Evolutionary conservation across 495 filamentous ascomycete species (phyloP).

Genomic region (Daldinia concentrica): DNA sequence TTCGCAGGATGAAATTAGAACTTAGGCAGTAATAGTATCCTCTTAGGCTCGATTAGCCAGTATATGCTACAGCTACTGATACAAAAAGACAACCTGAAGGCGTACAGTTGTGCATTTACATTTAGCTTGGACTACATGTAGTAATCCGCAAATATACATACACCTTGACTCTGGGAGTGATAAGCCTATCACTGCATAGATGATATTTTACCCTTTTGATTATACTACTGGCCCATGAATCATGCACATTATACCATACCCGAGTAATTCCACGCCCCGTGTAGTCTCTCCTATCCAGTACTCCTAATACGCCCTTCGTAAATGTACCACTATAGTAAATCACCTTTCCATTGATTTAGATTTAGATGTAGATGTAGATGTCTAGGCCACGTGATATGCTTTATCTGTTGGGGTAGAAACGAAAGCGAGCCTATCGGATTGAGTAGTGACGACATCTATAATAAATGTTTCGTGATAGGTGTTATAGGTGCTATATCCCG

Average conservation of each 20-base stretch:
- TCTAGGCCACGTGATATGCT: slow-evolving; percentile 13
- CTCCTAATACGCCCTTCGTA: not conserved
- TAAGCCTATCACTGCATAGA: not conserved
- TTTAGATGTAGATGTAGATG: slow-evolving; percentile 1
- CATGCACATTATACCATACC: not conserved
- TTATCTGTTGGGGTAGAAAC: slow-evolving; percentile 20
- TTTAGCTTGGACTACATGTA: not conserved
- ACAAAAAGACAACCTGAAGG: not conserved
- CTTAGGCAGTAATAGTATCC: slow-evolving; percentile 3
- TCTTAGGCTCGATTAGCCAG: not conserved
- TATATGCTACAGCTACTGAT: not conserved
- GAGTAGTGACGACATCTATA: not conserved
- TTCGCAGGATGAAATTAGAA: not conserved
- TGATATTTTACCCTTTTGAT: not conserved
- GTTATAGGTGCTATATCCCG: not conserved
- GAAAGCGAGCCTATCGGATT: slow-evolving; percentile 11
- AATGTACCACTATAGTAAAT: not conserved
- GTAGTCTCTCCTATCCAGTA: not conserved
- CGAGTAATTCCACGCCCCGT: not conserved
- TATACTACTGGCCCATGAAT: slow-evolving; percentile 9
- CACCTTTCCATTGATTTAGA: not conserved
- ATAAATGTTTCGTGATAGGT: not conserved
- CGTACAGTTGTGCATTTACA: not conserved
- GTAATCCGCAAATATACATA: not conserved
- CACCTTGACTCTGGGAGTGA: not conserved